These are phyloP conservation scores for Entophlyctis helioformis DNA, from an alignment of 192 early-diverging fungal genomes.

Conservation along the genomic window DNA sequence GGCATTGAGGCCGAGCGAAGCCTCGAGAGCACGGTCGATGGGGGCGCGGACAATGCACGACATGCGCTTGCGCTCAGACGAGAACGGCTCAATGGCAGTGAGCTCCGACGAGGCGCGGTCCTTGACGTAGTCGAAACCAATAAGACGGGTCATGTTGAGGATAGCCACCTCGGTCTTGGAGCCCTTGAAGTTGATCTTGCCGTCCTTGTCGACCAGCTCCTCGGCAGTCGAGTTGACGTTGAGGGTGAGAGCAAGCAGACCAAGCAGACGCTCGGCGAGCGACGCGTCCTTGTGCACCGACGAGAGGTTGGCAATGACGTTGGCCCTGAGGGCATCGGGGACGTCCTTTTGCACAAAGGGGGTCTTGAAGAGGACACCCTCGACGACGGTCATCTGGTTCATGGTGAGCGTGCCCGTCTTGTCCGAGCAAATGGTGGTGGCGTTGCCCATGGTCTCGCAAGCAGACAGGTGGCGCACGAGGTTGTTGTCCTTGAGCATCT, in stretches of 20 bases:
- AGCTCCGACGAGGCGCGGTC: conserved; percentile 51
- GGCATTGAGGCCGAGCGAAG: conserved; percentile 1
- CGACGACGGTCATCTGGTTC: no score
- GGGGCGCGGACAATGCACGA: conserved; percentile 61
- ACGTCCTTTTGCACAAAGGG: no score
- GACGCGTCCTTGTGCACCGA: neutral
- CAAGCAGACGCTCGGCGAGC: conserved; percentile 4
- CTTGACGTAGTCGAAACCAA: conserved; percentile 47
- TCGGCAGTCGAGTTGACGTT: conserved; percentile 32
- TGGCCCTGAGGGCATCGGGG: no score
- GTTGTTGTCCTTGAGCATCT: conserved; percentile 97
- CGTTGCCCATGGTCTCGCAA: conserved; percentile 98
- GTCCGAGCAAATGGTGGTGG: conserved; percentile 96
- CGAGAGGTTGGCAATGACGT: neutral
- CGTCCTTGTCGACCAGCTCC: conserved; percentile 7
- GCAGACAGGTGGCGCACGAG: conserved; percentile 89
- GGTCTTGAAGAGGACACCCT: no score
- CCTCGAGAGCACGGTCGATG: conserved; percentile 15
- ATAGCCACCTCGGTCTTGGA: conserved; percentile 94
- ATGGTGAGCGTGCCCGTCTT: no score
- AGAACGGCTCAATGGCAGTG: conserved; percentile 81
- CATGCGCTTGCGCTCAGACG: conserved; percentile 88
- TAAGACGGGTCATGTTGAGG: conserved; percentile 60
- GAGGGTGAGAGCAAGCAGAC: conserved; percentile 9
- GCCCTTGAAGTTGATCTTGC: conserved; percentile 49